Base-by-base conservation (phyloP, 2,329 filamentous ascomycete genomes). In the Ilyonectria sp. region DNA sequence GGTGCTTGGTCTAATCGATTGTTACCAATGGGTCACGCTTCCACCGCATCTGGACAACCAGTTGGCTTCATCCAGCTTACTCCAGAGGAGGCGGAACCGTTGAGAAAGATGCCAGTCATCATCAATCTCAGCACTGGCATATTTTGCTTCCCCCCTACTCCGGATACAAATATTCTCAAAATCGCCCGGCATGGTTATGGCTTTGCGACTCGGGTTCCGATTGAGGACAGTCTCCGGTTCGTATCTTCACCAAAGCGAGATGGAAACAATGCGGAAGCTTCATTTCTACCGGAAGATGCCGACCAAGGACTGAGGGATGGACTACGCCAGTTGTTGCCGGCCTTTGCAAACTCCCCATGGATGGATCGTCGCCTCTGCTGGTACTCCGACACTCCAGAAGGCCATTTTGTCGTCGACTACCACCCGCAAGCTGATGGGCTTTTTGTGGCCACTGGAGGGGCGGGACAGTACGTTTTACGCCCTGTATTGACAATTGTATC, bases 311-410 rank as follows among this genome's bases (percentile, higher is more conserved):
- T 89, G 67, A 83, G 87, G 0, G 77, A 80, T 2, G 89, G 86
- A 1, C 74, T 91, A 17, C 77, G 78, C 21, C 82, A 87, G 50
- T 82, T 90, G 59, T 82, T 91, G 2, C 89, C 90, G 0, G 80
- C 82, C 13, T 83, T 91, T 62, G 84, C 80, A 1, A 82, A 86
- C 1, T 79, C 87, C 6, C 82, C 83, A 0, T 91, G 90, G 79
- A 76, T 80, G 11, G 79, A 82, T 11, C 85, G 84, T 6, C 80
- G 88, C 5, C 78, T 91, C 47, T 91, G 90, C 71, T 91, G 89
- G 89, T 91, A 91, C 72, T 89, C 86, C 4, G 90, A 91, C 78
- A 91, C 90, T 64, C 88, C 88, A 0, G 83, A 84, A n/a, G 89
- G 88, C 1, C 86, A 92, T 69, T 92, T 91, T 74, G 83, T 91